Conservation (phyloP, 2,329 filamentous ascomycete species). For the Colletotrichum truncatum region DNA sequence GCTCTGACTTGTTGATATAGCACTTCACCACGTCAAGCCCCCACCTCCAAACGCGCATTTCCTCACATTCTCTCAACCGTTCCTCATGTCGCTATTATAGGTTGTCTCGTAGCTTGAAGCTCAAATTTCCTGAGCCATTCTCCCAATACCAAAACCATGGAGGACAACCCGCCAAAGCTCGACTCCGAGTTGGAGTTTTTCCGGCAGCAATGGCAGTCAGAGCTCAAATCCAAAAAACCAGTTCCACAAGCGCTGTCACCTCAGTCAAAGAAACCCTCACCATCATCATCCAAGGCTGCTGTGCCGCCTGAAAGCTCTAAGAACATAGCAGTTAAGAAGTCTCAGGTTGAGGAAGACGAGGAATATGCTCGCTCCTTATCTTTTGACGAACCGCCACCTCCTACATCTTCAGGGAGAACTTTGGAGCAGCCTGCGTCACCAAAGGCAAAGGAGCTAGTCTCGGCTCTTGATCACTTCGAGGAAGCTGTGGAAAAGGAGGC, state of each 20-base stretch:
- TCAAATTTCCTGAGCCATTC: neutral
- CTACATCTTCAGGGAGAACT: neutral
- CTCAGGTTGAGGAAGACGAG: conserved; percentile 44
- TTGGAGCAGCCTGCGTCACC: conserved; percentile 29
- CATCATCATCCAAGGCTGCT: conserved; percentile 32
- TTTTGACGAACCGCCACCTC: conserved; percentile 41
- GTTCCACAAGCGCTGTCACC: neutral
- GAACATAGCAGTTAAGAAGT: conserved; percentile 1
- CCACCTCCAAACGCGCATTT: neutral
- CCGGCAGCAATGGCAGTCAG: conserved; percentile 85
- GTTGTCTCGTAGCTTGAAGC: neutral
- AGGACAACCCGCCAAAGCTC: conserved; percentile 43
- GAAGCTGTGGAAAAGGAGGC: conserved; percentile 88
- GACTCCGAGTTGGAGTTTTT: conserved; percentile 86
- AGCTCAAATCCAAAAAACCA: conserved; percentile 64
- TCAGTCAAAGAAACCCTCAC: conserved; percentile 35
- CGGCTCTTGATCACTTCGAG: conserved; percentile 93
- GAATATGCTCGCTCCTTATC: conserved; percentile 42
- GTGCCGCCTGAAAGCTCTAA: conserved; percentile 35
- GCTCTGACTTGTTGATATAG: neutral
- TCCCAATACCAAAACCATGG: neutral
- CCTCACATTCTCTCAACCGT: too few relatives aligned
- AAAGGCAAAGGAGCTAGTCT: conserved; percentile 62
- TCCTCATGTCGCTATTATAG: conserved; percentile 5
- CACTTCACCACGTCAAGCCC: neutral